Evolutionary conservation across 805 yeast species (phyloP).

Genomic region (Hyphopichia homilentoma): DNA sequence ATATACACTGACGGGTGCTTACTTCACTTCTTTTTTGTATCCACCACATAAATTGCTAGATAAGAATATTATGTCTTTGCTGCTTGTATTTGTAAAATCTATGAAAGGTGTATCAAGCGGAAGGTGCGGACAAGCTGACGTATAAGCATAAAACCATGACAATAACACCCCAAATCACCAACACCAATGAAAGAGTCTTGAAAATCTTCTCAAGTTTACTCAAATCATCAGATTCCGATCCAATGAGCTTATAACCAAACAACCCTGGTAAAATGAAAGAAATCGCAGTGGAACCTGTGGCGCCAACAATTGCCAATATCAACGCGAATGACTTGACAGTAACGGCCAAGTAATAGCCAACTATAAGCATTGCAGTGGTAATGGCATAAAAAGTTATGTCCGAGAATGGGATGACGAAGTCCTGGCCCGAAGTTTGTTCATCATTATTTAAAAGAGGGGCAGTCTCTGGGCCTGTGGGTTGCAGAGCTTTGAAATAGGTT

Average conservation of each 20-base stretch:
- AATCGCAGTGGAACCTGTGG: constrained; percentile 89
- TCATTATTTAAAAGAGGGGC: constrained; percentile 5
- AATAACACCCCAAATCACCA: constrained; percentile 63
- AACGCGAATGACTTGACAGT: constrained; percentile 71
- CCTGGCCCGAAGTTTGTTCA: constrained; percentile 1
- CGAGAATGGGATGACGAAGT: constrained; percentile 27
- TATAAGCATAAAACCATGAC: constrained; percentile 67
- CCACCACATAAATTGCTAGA: no score
- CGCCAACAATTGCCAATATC: constrained; percentile 84
- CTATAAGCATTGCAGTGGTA: constrained; percentile 34
- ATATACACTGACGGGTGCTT: no score
- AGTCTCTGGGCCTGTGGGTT: neutral
- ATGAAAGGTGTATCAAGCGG: no score
- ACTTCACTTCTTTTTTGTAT: no score
- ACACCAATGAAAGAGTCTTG: constrained; percentile 48
- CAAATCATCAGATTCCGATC: constrained; percentile 32
- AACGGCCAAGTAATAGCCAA: constrained; percentile 63
- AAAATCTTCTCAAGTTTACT: constrained; percentile 27
- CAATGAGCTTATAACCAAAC: constrained; percentile 72
- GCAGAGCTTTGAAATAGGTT: neutral
- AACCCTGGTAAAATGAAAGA: constrained; percentile 89
- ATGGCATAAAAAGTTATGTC: constrained; percentile 20
- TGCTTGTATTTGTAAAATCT: no score
- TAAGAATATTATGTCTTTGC: no score
- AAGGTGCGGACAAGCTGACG: neutral